Evolutionary conservation across 106 monocot genomes (phyloP).

Genomic region (Acanthochlamys bracteata): DNA sequence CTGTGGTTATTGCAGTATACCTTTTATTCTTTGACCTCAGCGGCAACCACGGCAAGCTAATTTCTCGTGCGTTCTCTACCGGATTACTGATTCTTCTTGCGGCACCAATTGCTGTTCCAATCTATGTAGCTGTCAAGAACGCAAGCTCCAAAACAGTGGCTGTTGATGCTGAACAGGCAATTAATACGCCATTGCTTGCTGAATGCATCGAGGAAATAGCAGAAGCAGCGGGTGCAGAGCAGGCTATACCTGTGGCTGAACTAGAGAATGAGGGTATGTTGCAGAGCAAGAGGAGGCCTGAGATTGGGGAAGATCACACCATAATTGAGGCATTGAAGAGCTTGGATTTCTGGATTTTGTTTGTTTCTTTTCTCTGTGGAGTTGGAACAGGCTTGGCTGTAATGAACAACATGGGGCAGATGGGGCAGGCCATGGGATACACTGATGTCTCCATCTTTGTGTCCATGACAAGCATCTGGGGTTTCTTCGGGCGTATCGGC

Average conservation of each 20-base stretch:
- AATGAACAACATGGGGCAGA: slow-evolving; percentile 93
- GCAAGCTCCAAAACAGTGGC: not conserved
- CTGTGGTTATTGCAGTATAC: slow-evolving; percentile 70
- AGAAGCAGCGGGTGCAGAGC: not conserved
- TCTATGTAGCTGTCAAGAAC: slow-evolving; percentile 22
- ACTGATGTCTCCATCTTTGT: slow-evolving; percentile 65
- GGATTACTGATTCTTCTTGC: slow-evolving; percentile 51
- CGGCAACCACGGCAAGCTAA: slow-evolving; percentile 21
- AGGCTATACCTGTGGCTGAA: not conserved
- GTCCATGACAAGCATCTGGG: slow-evolving; percentile 58
- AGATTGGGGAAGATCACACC: slow-evolving; percentile 83
- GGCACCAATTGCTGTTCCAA: slow-evolving; percentile 49
- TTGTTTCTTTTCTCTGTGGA: slow-evolving; percentile 76
- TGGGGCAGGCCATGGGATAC: slow-evolving; percentile 56
- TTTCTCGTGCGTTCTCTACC: slow-evolving; percentile 36
- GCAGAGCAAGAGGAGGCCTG: slow-evolving; percentile 7
- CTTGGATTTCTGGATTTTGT: slow-evolving; percentile 83
- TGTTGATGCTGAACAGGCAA: not conserved
- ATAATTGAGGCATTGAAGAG: slow-evolving; percentile 43
- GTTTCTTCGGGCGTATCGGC: slow-evolving; percentile 66
- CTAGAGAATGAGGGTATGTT: not conserved
- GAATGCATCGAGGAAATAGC: slow-evolving; percentile 1
- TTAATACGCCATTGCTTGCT: slow-evolving; percentile 9
- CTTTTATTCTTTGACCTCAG: slow-evolving; percentile 62
- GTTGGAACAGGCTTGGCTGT: slow-evolving; percentile 92